phyloP scores from a whole-genome alignment of 306 rosid species.

The Glycyrrhiza uralensis region DNA sequence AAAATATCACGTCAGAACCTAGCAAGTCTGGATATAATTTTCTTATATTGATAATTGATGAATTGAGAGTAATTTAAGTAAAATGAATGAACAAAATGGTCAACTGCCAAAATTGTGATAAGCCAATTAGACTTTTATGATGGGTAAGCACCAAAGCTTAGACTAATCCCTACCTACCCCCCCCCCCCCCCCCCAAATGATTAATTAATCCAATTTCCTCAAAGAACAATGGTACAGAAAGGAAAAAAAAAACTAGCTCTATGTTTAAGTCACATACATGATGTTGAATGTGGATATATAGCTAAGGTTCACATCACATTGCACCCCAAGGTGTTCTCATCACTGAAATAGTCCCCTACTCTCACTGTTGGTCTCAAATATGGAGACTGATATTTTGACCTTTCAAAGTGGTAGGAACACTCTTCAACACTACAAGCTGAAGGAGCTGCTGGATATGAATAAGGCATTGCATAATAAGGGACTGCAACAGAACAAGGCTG shows the following conservation, averaged over 20 bases:
- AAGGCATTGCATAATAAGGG: constrained; percentile 23
- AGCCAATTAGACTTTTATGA: too few relatives aligned
- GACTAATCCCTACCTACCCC: too few relatives aligned
- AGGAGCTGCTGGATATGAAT: constrained; percentile 22
- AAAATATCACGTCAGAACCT: too few relatives aligned
- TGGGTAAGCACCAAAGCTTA: not conserved
- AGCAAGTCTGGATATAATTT: too few relatives aligned
- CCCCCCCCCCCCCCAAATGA: not conserved
- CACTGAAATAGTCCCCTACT: constrained; percentile 43
- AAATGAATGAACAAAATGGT: not conserved
- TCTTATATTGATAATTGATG: too few relatives aligned
- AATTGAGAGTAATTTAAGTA: too few relatives aligned
- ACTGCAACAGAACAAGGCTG: constrained; percentile 31
- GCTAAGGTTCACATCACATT: constrained; percentile 31
- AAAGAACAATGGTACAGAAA: not conserved
- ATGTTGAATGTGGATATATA: too few relatives aligned
- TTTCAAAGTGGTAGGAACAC: not conserved
- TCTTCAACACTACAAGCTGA: constrained; percentile 19
- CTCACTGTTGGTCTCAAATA: constrained; percentile 16
- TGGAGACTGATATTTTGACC: constrained; percentile 8
- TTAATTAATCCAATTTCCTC: not conserved
- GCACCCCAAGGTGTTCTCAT: constrained; percentile 43
- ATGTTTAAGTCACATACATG: too few relatives aligned
- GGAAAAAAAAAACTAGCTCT: not conserved
- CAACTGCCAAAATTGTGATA: not conserved